Evolutionary conservation across 305 asterid genomes (phyloP).

Genomic region (Fraxinus baroniana): DNA sequence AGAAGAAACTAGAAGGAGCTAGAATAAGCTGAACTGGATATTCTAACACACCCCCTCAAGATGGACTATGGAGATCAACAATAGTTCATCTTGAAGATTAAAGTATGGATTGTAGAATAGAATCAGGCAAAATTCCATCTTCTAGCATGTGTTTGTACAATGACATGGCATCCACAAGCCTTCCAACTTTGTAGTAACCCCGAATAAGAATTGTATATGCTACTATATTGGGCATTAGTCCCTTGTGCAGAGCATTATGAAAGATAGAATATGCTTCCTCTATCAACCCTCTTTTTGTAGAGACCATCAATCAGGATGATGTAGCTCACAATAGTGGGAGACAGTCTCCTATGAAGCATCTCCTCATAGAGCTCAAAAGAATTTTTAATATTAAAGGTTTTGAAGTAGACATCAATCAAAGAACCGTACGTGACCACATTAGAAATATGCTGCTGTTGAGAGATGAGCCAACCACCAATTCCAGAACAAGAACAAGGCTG

Average conservation of each 20-base stretch:
- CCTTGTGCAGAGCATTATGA: constrained; percentile 25
- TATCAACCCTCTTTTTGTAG: constrained; percentile 37
- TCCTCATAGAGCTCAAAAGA: constrained; percentile 35
- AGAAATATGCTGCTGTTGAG: neutral
- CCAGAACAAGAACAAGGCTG: no score
- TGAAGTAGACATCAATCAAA: constrained; percentile 39
- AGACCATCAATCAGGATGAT: constrained; percentile 44
- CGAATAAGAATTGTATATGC: constrained; percentile 38
- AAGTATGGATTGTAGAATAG: constrained; percentile 25
- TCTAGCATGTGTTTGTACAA: constrained; percentile 35
- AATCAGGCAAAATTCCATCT: constrained; percentile 35
- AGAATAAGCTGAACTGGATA: no score
- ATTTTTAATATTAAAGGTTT: constrained; percentile 24
- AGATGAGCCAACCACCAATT: no score
- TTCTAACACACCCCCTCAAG: no score
- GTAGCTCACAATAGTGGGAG: constrained; percentile 44
- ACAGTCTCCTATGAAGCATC: constrained; percentile 32
- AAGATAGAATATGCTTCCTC: constrained; percentile 33
- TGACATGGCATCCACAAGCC: constrained; percentile 30
- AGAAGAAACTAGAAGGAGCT: no score
- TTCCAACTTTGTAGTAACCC: constrained; percentile 37
- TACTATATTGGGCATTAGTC: constrained; percentile 34
- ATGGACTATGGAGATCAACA: no score
- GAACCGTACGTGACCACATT: constrained; percentile 46
- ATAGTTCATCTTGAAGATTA: no score